Evolutionary conservation across 1,284 basidiomycete genomes (phyloP).

Genomic region (Jaminaea rosea): DNA sequence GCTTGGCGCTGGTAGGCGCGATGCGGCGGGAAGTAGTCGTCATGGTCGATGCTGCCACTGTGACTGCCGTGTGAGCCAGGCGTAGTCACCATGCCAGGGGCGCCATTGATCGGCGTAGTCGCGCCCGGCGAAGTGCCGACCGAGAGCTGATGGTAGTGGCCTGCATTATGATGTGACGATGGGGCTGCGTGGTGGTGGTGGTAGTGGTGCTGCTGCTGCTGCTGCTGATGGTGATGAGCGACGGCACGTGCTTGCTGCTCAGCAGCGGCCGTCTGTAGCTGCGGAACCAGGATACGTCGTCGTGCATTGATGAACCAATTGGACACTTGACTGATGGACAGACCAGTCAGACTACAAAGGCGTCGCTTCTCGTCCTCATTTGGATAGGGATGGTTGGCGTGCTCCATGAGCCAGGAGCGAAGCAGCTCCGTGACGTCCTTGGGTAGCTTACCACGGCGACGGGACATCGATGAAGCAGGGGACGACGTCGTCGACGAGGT

Average conservation of each 20-base stretch:
- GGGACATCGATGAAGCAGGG: conserved; percentile 13
- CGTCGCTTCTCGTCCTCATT: conserved; percentile 83
- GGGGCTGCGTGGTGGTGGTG: neutral
- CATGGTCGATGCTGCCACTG: too few relatives aligned
- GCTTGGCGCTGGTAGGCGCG: too few relatives aligned
- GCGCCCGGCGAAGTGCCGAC: too few relatives aligned
- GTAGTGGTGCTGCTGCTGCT: neutral
- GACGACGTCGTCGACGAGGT: neutral
- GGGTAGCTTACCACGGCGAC: conserved; percentile 69
- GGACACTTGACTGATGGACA: conserved; percentile 72
- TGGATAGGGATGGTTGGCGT: conserved; percentile 80
- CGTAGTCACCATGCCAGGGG: too few relatives aligned
- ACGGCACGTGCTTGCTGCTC: neutral
- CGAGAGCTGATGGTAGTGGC: too few relatives aligned
- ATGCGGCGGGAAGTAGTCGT: too few relatives aligned
- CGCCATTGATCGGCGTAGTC: too few relatives aligned
- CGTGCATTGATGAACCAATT: conserved; percentile 45
- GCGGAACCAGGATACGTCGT: conserved; percentile 31
- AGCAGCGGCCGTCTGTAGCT: neutral
- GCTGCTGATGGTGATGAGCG: neutral
- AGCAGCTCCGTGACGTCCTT: conserved; percentile 81
- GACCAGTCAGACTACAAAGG: conserved; percentile 69
- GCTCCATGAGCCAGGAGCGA: conserved; percentile 79
- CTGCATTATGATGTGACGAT: too few relatives aligned
- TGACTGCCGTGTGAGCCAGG: too few relatives aligned